These are phyloP conservation scores for Linum tenue DNA, from an alignment of 345 rosid species.

Conservation along the genomic window DNA sequence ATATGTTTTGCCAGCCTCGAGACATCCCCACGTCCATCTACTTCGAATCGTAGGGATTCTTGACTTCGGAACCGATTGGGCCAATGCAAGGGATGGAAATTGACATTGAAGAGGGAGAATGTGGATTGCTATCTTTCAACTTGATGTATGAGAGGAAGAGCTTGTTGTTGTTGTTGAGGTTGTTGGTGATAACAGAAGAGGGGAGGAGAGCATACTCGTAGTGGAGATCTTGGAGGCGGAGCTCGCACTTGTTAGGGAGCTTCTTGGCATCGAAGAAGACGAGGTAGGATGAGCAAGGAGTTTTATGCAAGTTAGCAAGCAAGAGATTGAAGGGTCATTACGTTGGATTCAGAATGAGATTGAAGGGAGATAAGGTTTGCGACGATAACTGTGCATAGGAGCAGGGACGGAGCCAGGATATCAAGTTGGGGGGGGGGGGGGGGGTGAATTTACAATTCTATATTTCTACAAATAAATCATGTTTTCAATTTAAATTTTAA, in stretches of 20 bases:
- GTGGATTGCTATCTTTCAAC: constrained; percentile 56
- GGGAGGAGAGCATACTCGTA: constrained; percentile 61
- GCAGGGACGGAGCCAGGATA: too few relatives aligned
- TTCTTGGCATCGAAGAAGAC: constrained; percentile 83
- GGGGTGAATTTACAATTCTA: too few relatives aligned
- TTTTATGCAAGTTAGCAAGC: constrained; percentile 55
- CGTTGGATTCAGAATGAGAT: constrained; percentile 47
- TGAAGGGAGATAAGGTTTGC: constrained; percentile 56
- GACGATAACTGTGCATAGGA: constrained; percentile 18
- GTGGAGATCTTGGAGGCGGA: constrained; percentile 53
- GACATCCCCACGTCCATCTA: constrained; percentile 44
- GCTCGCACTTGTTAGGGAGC: constrained; percentile 56
- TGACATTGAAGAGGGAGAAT: constrained; percentile 65
- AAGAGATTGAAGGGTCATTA: constrained; percentile 63
- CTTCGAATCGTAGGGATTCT: constrained; percentile 45
- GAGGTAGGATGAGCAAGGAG: constrained; percentile 55
- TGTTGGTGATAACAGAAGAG: constrained; percentile 60
- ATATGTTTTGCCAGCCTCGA: constrained; percentile 72
- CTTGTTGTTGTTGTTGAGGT: constrained; percentile 34
- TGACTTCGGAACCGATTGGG: constrained; percentile 42
- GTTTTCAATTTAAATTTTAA: too few relatives aligned
- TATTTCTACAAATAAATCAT: too few relatives aligned
- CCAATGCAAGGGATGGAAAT: constrained; percentile 83
- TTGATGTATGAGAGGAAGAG: constrained; percentile 83
- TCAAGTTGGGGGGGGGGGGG: too few relatives aligned